Evolutionary conservation across 495 filamentous ascomycete genomes (phyloP), one percentile per base, ranked within the genome.

Genomic region (Parmelia sp.): DNA sequence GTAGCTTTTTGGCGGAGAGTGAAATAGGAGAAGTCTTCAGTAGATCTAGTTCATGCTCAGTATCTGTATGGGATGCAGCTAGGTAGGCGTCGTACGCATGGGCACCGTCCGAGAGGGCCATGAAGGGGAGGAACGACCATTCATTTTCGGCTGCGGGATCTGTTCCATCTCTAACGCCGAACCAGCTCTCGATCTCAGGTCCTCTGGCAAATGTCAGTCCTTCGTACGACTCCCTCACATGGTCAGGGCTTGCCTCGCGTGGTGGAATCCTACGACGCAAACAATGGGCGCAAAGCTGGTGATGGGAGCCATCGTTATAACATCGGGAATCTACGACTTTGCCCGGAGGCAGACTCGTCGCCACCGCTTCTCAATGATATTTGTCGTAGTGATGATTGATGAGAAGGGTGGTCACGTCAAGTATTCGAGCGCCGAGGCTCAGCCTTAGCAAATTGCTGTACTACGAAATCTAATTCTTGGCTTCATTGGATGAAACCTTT

Each of bases 1-100:
- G 82, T 84, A 44, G 82, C 85, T 58, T 85, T 86, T 53, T 85
- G 86, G 55, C 89, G 82, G 45, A 98, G 87, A 19, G 95, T 97
- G 76, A 98, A 98, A 78, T 97, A 98, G 60, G 91, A 96, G 80
- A 97, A 97, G 74, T 97, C 94, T 74, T 98, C 94, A 31, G 86
- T 87, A 12, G 89, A 84, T 45, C 90, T 94, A 69, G 47, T 58
- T 35, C 40, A 61, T 25, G 56, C 55, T 74, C 53, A 73, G 70
- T 60, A 36, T 55, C 33, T 60, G 45, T 37, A 40, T 27, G 35
- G 8, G 17, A 19, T 33, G 19, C 40, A 31, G 12, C 42, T 27
- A 49, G 64, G 55, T 60, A 60, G 53, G 61, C 53, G 56, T 78
- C 88, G 71, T 82, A 96, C 90, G 90, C 83, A 77, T 98, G 94